Conservation (phyloP, 345 rosid species). For the Draba incana region DNA sequence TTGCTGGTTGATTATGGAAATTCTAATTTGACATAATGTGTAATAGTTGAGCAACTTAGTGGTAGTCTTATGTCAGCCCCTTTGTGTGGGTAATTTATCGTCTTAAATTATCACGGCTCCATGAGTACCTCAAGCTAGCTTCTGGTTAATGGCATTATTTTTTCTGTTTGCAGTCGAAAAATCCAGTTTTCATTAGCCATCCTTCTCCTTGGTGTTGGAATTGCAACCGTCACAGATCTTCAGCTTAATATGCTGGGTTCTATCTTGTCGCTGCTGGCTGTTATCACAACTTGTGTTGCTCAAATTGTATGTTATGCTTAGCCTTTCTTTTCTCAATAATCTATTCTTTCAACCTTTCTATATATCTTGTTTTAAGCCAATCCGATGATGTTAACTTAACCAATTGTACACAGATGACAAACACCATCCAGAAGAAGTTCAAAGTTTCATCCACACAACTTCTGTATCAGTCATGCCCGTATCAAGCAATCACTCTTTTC, state of each 20-base stretch:
- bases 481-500: slow-evolving; percentile 93
- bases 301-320: slow-evolving; percentile 90
- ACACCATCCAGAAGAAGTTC: slow-evolving; percentile 99
- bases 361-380: slow-evolving; percentile 23
- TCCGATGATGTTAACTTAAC: slow-evolving; percentile 55
- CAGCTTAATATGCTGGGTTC: slow-evolving; percentile 97
- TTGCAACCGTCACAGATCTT: slow-evolving; percentile 98
- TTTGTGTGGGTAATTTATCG: slow-evolving; percentile 16
- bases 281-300: slow-evolving; percentile 94
- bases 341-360: background rate
- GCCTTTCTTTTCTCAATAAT: slow-evolving; percentile 29
- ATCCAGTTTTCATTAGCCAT: slow-evolving; percentile 77
- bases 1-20: background rate
- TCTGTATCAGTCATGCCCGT: slow-evolving; percentile 98
- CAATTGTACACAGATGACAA: slow-evolving; percentile 79
- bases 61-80: slow-evolving; percentile 18
- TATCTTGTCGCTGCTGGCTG: slow-evolving; percentile 86
- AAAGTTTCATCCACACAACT: slow-evolving; percentile 99
- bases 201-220: slow-evolving; percentile 99
- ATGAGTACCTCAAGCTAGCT: slow-evolving; percentile 6
- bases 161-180: slow-evolving; percentile 67
- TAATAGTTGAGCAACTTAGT: slow-evolving; percentile 11
- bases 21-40: background rate
- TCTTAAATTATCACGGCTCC: slow-evolving; percentile 1
- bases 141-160: slow-evolving; percentile 15